Evolutionary conservation across 2,329 filamentous ascomycete species (phyloP), one percentile per base, ranked within the genome.

Genomic region (Venturia aucupariae): DNA sequence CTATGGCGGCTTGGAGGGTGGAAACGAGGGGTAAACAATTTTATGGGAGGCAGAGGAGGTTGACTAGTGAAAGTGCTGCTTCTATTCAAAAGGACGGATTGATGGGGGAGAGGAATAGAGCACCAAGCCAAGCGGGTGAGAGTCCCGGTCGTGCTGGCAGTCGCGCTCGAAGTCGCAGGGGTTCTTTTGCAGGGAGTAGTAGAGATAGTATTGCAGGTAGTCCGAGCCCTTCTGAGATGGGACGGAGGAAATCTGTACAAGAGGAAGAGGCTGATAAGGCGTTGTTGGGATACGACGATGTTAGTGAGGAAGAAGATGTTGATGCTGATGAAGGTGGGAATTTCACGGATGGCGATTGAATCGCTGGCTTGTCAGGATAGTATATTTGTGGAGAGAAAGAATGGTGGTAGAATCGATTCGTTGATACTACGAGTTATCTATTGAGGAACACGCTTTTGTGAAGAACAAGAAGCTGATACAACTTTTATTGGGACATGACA

Each of bases 1-100:
- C 54, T 7, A 64, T 64, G 63, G 54, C 63, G 51, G 51, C 51
- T 11, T 57, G 51, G 51, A 32, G 51, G 30, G 51, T 57, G 15
- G 51, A 57, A 11, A 57, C 51, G 15, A 32, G 51, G 27, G 51
- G 51, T 1, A 35, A 32, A 38, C 51, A 57, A 30, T 57, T 57
- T 35, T 57, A 57, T 35, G 51, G 51, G 10, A 57, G 51, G 51
- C 51, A 57, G 30, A 57, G 51, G 30, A 32, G 51, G 17, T 57
- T 57, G 51, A 57, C 51, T 57, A 19, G 13, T 35, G 51, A 57
- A 30, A 57, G 51, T 35, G 51, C 51, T 5, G 30, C 30, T 38
- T 51, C 46, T 51, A 24, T 27, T 27, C 8, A 51, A 10, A 13
- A 11, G 22, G 46, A 51, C 27, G 46, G 46, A 13, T 41, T 41